Evolutionary conservation across 73 alveolate genomes (phyloP).

Genomic region (Blepharisma japonicum): DNA sequence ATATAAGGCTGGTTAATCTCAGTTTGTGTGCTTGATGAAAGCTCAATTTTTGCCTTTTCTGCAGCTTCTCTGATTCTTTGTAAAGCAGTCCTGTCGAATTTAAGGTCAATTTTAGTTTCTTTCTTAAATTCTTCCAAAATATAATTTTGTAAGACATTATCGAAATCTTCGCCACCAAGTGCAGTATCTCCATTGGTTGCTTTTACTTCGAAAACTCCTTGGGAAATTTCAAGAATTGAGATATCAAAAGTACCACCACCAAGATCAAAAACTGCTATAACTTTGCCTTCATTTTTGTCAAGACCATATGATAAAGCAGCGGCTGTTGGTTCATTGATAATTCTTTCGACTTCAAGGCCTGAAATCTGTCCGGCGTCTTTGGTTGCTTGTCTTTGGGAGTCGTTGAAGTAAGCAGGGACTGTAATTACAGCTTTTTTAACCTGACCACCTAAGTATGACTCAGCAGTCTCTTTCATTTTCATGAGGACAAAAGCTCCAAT

Average conservation of each 20-base stretch:
- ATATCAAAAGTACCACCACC: slow-evolving; percentile 98
- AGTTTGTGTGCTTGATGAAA: slow-evolving; percentile 77
- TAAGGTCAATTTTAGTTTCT: slow-evolving; percentile 78
- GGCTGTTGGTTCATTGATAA: slow-evolving; percentile 99
- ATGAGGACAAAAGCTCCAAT: slow-evolving; percentile 61
- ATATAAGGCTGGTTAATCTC: slow-evolving; percentile 86
- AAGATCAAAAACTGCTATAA: slow-evolving; percentile 94
- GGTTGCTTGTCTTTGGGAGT: slow-evolving; percentile 87
- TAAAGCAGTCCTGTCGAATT: slow-evolving; percentile 80
- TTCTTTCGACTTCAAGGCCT: slow-evolving; percentile 93
- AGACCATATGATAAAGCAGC: slow-evolving; percentile 98
- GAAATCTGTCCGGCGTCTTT: slow-evolving; percentile 89
- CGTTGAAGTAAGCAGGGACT: slow-evolving; percentile 96
- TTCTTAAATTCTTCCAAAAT: slow-evolving; percentile 91
- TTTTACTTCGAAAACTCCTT: slow-evolving; percentile 95
- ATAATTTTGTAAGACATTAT: slow-evolving; percentile 24
- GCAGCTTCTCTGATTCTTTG: slow-evolving; percentile 92
- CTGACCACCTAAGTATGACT: slow-evolving; percentile 72
- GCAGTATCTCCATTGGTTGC: slow-evolving; percentile 97
- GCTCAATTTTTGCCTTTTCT: slow-evolving; percentile 87
- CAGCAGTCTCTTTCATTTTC: slow-evolving; percentile 78
- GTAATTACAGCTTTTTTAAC: slow-evolving; percentile 90
- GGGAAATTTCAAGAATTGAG: slow-evolving; percentile 80
- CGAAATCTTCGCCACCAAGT: slow-evolving; percentile 97
- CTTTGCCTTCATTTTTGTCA: slow-evolving; percentile 89